Percentiles rank a stretch among this genome's conserved stretches.
These are phyloP conservation scores for Rhizopus microsporus DNA, from an alignment of 371 early-diverging fungal genomes.

Conservation along the genomic window DNA sequence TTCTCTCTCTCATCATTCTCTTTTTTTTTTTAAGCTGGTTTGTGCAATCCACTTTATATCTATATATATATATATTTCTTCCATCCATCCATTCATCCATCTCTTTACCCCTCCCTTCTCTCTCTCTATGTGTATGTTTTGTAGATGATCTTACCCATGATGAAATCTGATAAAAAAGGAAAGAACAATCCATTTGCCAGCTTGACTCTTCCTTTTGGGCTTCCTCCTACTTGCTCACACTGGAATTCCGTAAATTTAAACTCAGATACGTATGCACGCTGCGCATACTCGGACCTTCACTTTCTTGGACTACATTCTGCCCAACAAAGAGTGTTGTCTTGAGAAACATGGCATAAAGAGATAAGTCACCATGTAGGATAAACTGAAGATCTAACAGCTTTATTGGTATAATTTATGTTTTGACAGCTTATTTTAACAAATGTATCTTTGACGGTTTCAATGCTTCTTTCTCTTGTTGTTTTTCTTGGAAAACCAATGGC, in stretches of 20 bases:
- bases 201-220: conserved; percentile 24
- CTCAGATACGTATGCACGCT: neutral
- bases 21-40: neutral
- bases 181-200: conserved; percentile 24
- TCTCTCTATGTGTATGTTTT: neutral
- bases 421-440: too few species aligned
- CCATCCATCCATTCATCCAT: conserved; percentile 19
- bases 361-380: too few species aligned
- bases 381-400: too few species aligned
- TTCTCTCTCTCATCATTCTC: neutral
- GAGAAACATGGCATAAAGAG: too few species aligned
- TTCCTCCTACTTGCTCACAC: neutral
- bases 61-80: neutral
- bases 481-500: too few species aligned
- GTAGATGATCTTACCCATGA: conserved; percentile 25
- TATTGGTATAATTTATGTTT: too few species aligned
- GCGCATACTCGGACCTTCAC: neutral
- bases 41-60: neutral
- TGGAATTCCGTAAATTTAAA: too few species aligned
- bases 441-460: too few species aligned
- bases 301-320: neutral
- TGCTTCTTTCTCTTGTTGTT: too few species aligned
- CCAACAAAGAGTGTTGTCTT: too few species aligned
- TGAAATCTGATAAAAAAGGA: conserved; percentile 35
- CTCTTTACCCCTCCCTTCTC: neutral